Percentiles rank a stretch among this genome's conserved stretches.
phyloP scores from a whole-genome alignment of 1,284 basidiomycete species.

The Pisolithus thermaeus region DNA sequence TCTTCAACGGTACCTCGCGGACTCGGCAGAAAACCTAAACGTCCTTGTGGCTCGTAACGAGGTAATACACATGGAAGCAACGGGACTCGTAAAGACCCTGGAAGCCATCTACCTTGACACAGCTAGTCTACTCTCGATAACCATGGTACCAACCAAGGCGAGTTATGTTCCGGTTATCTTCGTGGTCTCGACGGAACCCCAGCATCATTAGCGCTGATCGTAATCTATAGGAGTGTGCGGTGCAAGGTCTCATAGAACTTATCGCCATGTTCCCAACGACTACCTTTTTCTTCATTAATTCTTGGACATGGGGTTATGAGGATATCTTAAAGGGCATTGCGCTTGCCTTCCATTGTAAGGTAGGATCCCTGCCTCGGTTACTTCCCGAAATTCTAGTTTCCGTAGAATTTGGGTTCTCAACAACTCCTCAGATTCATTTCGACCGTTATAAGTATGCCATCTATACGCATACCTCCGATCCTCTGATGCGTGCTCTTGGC shows the following conservation, averaged over 20 bases:
- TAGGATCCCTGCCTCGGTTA: slow-evolving; percentile 19
- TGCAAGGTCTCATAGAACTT: slow-evolving; percentile 59
- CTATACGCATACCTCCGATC: slow-evolving; percentile 56
- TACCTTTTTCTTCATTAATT: slow-evolving; percentile 82
- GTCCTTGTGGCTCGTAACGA: slow-evolving; percentile 25
- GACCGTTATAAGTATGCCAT: slow-evolving; percentile 82
- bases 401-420: neutral
- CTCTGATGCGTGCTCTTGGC: slow-evolving; percentile 57
- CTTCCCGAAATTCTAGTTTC: neutral
- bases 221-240: slow-evolving; percentile 53
- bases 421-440: slow-evolving; percentile 66
- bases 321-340: slow-evolving; percentile 75
- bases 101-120: slow-evolving; percentile 89
- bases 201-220: neutral
- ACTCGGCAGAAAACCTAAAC: slow-evolving; percentile 18
- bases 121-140: slow-evolving; percentile 54
- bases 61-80: slow-evolving; percentile 14
- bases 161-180: slow-evolving; percentile 4
- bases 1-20: slow-evolving; percentile 63
- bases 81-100: slow-evolving; percentile 39
- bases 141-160: slow-evolving; percentile 72
- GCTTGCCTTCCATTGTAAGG: slow-evolving; percentile 55
- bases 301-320: slow-evolving; percentile 94
- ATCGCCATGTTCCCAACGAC: slow-evolving; percentile 62
- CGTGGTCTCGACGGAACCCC: neutral